Evolutionary conservation across 2,329 filamentous ascomycete species (phyloP), one percentile per base, ranked within the genome.

Genomic region (Colletotrichum phormii): DNA sequence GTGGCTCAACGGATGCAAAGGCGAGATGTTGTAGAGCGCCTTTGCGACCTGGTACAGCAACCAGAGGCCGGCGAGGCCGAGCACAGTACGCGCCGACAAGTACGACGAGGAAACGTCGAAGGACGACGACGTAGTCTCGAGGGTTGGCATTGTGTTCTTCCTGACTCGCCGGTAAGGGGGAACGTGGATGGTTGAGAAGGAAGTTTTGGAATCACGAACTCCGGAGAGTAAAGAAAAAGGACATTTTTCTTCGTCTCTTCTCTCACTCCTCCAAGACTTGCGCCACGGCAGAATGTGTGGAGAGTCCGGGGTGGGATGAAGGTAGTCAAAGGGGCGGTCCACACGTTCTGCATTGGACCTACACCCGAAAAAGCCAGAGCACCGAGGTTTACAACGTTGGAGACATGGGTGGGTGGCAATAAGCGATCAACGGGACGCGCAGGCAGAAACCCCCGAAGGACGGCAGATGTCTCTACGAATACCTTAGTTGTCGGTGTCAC

Each of bases 11-110:
- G 82, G 83, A 62, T 85, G 83, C 18, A 84, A 73, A 3, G 82
- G 81, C 2, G 83, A 84, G 60, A 85, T 74, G 64, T 84, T 84
- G 75, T 84, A 79, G 8, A 78, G 59, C 18, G 67, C 74, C 13
- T 77, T 61, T 8, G 78, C 13, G 5, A 82, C 5, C 9, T 78
- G 76, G 71, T 82, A 84, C 0, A 59, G 67, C 13, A 82, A 18
- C 79, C 79, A 82, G 2, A 77, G 4, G 9, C 74, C 74, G 6
- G 77, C 5, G 1, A 82, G 54, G 31, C 75, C 60, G 15, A 73
- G 31, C 33, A 67, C 46, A 11, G 22, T 53, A 11, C 71, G 71
- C 1, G 55, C 66, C 54, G 51, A 60, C 18, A 65, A 49, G 22
- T 61, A 73, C 22, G 66, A 57, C 66, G 71, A 57, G 35, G 60